Evolutionary conservation across 2,329 filamentous ascomycete genomes (phyloP).

Genomic region (Aspergillus aculeatus): DNA sequence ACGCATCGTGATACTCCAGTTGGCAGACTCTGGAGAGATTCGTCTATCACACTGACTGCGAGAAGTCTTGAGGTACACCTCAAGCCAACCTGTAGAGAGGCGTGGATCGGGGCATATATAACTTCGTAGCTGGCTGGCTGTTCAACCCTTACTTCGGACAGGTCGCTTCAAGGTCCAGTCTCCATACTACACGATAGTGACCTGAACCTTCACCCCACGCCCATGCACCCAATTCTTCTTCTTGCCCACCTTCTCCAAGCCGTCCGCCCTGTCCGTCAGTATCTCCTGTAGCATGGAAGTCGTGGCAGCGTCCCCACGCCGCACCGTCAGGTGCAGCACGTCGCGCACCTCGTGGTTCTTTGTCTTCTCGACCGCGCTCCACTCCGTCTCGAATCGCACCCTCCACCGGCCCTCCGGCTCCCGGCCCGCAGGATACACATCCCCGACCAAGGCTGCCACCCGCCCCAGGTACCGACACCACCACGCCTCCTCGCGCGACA

Average conservation of each 20-base stretch:
- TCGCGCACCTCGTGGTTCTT: conserved; percentile 34
- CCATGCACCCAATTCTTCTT: conserved; percentile 56
- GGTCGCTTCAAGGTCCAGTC: too few relatives aligned
- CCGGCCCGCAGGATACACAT: conserved; percentile 61
- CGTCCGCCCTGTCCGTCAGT: conserved; percentile 43
- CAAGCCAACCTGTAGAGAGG: too few relatives aligned
- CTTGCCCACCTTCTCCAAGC: conserved; percentile 57
- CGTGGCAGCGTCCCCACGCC: conserved; percentile 41
- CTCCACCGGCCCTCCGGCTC: conserved; percentile 28
- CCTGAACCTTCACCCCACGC: conserved; percentile 42
- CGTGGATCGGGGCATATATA: too few relatives aligned
- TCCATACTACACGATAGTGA: conserved; percentile 17
- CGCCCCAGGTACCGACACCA: conserved; percentile 65
- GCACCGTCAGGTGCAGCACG: conserved; percentile 47
- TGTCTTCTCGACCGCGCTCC: conserved; percentile 43
- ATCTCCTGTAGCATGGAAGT: conserved; percentile 30
- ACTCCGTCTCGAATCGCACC: conserved; percentile 43
- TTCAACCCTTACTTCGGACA: too few relatives aligned
- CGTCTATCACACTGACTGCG: too few relatives aligned
- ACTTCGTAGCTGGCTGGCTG: too few relatives aligned
- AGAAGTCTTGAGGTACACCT: too few relatives aligned
- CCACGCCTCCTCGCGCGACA: conserved; percentile 59
- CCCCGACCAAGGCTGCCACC: conserved; percentile 57
- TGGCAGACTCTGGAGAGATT: too few relatives aligned
- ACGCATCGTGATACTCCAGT: background rate